Evolutionary conservation across 2,329 filamentous ascomycete genomes (phyloP).

Genomic region (Sarocladium oryzae): DNA sequence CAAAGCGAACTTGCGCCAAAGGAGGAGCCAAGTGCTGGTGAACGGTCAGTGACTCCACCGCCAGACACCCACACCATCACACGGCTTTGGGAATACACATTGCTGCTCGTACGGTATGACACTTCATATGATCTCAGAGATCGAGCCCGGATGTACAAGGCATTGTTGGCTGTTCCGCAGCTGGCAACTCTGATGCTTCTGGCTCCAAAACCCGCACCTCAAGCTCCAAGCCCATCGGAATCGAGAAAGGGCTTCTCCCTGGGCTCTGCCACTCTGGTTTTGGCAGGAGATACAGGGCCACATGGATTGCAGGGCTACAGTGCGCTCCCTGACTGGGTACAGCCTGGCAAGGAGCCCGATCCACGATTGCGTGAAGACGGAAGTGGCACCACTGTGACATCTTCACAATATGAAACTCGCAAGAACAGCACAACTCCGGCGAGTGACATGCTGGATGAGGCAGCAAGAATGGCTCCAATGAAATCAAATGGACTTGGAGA

Average conservation of each 20-base stretch:
- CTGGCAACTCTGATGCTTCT: conserved; percentile 85
- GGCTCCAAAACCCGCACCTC: conserved; percentile 89
- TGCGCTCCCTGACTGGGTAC: conserved; percentile 77
- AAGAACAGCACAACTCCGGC: conserved; percentile 43
- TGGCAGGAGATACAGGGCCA: conserved; percentile 68
- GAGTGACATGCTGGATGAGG: conserved; percentile 57
- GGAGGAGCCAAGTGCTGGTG: conserved; percentile 24
- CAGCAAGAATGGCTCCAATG: conserved; percentile 29
- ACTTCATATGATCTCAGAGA: conserved; percentile 93
- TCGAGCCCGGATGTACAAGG: conserved; percentile 79
- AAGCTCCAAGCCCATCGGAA: conserved; percentile 84
- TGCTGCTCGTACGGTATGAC: conserved; percentile 85
- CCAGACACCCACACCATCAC: conserved; percentile 57
- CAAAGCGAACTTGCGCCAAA: conserved; percentile 36
- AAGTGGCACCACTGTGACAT: conserved; percentile 12
- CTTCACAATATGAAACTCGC: conserved; percentile 23
- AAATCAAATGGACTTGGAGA: conserved; percentile 48
- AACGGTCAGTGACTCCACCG: conserved; percentile 12
- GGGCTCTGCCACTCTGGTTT: conserved; percentile 77
- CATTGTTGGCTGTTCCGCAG: conserved; percentile 76
- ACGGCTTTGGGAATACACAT: conserved; percentile 75
- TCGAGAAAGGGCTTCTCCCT: conserved; percentile 69
- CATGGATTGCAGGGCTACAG: conserved; percentile 76
- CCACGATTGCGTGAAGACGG: conserved; percentile 58
- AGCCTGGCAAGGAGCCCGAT: conserved; percentile 73